Evolutionary conservation across 768 basidiomycete species (phyloP), one percentile per base, ranked within the genome.

Genomic region (Lactarius vividus): DNA sequence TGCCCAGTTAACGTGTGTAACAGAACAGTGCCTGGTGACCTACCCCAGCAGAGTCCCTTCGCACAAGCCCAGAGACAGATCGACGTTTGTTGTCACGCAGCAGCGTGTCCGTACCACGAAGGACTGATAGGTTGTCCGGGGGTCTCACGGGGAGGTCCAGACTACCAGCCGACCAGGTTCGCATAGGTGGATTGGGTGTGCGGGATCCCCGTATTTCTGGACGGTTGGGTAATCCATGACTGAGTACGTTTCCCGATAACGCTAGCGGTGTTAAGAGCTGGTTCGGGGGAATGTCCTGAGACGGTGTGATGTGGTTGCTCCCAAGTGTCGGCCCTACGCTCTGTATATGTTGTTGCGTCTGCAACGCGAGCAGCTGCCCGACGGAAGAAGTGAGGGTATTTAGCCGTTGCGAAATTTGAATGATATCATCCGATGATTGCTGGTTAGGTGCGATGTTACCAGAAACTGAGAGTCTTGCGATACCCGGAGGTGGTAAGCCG

Each of bases 91-190:
- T 92, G 76, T 89, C 87, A 57, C 87, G 82, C 54, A 79, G 74
- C 39, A 79, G 70, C 64, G 79, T 77, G 59, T 79, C 79, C 54
- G 74, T 76, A 29, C 82, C 78, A 35, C 76, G 78, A 15, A 81
- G 66, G 23, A 62, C 71, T 39, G 73, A 60, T 52, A 76, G 62
- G 53, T 76, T 74, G 39, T 74, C 82, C 56, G 84, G 76, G 57
- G 83, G 75, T 49, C 90, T 83, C 70, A 87, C 73, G 10, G 89
- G 87, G 62, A 93, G 76, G 71, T 94, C 92, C 18, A 93, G 78
- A 53, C 83, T 88, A 40, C 92, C 91, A 44, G 89, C 85, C 62
- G 92, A 92, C 92, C 92, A 94, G 26, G 91, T 92, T 52, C 92
- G 85, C 77, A 87, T 83, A 8, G 89, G 89, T 33, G 86, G 82